Evolutionary conservation across 176 grass and related monocot genomes (phyloP).

Genomic region (Phragmites australis): DNA sequence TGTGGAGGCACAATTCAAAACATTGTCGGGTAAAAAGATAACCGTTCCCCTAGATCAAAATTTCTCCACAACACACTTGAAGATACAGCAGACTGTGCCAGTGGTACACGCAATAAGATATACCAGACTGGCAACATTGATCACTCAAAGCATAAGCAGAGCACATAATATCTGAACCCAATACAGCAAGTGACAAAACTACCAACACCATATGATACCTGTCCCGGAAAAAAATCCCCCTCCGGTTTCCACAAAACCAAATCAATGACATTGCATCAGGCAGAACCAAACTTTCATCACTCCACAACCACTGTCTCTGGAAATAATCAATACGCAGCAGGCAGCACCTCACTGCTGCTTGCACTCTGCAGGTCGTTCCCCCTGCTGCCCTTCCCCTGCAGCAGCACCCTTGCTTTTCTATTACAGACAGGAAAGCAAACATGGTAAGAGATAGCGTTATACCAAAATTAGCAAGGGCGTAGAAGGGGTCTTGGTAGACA

Average conservation of each 20-base stretch:
- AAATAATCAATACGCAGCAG: conserved; percentile 8
- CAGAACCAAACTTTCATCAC: conserved; percentile 43
- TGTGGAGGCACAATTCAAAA: neutral
- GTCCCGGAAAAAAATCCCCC: conserved; percentile 49
- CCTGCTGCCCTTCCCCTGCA: conserved; percentile 57
- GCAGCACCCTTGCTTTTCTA: conserved; percentile 53
- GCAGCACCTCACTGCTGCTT: conserved; percentile 71
- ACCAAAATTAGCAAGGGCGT: neutral
- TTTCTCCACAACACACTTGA: conserved; percentile 35
- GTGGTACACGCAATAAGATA: conserved; percentile 42
- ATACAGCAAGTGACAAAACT: conserved; percentile 49
- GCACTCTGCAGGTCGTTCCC: conserved; percentile 85
- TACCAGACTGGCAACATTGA: conserved; percentile 34
- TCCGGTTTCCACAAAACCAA: conserved; percentile 35
- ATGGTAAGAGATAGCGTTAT: neutral
- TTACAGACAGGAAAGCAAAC: conserved; percentile 24
- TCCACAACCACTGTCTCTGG: conserved; percentile 14
- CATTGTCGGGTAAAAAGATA: neutral
- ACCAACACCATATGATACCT: conserved; percentile 47
- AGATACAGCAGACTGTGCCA: conserved; percentile 16
- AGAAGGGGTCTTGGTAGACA: neutral
- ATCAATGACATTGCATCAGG: conserved; percentile 38
- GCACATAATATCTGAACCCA: conserved; percentile 43
- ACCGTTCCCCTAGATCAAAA: conserved; percentile 12
- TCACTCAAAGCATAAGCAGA: conserved; percentile 35